Evolutionary conservation across 139 green algal genomes (phyloP).

Genomic region (Yamagishiella unicocca): DNA sequence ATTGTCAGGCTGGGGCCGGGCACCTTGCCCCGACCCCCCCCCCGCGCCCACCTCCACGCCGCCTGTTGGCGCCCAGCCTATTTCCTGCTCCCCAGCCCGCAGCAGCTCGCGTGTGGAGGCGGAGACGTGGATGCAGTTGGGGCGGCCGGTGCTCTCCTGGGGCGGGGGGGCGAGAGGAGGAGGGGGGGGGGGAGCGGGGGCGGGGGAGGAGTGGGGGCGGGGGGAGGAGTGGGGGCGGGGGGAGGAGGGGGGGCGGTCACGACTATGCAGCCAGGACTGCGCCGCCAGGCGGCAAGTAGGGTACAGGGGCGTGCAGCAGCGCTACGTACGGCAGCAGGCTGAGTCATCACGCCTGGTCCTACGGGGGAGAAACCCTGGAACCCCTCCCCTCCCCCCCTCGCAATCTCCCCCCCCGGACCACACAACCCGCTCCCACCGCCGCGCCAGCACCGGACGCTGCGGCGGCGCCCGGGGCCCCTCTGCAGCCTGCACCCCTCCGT

Average conservation of each 20-base stretch:
- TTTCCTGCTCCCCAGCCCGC: conserved; percentile 4
- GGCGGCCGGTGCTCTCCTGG: conserved; percentile 54
- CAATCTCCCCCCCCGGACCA: too few species aligned
- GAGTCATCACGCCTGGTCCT: too few species aligned
- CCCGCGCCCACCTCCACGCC: conserved; percentile 17
- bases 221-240: too few species aligned
- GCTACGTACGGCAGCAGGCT: too few species aligned
- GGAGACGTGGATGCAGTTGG: conserved; percentile 53
- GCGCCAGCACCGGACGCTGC: too few species aligned
- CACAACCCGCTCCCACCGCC: too few species aligned
- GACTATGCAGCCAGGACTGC: too few species aligned
- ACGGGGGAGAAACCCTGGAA: not conserved
- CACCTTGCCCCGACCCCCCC: not conserved
- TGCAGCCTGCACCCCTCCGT: too few species aligned
- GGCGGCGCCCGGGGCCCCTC: too few species aligned
- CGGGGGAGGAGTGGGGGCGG: not conserved
- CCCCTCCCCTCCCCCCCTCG: not conserved
- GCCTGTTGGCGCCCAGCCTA: conserved; percentile 1
- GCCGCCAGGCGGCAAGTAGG: too few species aligned
- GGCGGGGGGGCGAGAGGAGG: not conserved
- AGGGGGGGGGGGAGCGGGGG: not conserved
- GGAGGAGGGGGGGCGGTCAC: too few species aligned
- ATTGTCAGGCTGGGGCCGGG: not conserved
- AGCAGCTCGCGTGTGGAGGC: not conserved
- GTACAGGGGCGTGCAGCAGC: too few species aligned